Percentiles rank a stretch among this genome's conserved stretches.
Evolutionary conservation across 2,329 filamentous ascomycete species (phyloP).

Genomic region (Aureobasidium sp.): DNA sequence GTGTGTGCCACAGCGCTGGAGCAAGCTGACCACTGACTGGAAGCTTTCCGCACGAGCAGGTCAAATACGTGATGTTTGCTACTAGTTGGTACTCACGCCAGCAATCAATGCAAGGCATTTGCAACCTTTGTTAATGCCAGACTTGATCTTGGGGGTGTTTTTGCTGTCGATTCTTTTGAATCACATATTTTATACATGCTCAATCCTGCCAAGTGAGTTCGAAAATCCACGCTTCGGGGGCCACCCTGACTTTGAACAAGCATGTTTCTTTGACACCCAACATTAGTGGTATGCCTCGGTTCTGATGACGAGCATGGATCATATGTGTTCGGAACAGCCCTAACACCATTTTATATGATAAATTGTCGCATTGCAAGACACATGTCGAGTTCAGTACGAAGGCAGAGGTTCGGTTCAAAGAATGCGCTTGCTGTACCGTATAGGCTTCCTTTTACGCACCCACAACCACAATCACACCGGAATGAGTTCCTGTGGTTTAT

Average conservation of each 20-base stretch:
- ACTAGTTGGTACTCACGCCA: neutral
- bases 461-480: no score
- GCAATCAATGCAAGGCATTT: neutral
- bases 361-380: no score
- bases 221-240: neutral
- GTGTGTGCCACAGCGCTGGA: neutral
- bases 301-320: neutral
- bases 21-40: neutral
- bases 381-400: no score
- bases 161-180: neutral
- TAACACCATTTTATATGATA: no score
- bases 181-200: neutral
- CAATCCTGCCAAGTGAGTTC: no score
- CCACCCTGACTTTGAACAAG: neutral
- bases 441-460: no score
- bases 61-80: neutral
- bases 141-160: neutral
- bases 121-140: neutral
- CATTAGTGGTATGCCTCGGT: neutral
- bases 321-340: neutral
- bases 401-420: no score
- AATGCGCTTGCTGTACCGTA: no score
- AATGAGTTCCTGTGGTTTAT: no score
- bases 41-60: neutral
- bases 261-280: neutral